phyloP scores from a whole-genome alignment of 2,329 filamentous ascomycete species.

The Talaromyces sp. region DNA sequence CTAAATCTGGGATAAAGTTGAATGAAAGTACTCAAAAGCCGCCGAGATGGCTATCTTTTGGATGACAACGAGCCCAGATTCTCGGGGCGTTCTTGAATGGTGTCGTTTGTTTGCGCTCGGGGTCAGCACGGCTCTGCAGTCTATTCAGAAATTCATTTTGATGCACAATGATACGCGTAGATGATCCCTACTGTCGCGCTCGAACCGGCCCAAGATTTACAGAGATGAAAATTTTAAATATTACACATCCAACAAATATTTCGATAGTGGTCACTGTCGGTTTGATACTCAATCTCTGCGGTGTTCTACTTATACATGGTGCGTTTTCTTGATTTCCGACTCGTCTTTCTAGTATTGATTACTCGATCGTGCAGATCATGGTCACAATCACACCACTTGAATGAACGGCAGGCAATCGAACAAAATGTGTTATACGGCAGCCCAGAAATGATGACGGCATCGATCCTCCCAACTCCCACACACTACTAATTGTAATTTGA shows the following conservation, averaged over 20 bases:
- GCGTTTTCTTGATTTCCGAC: conserved; percentile 16
- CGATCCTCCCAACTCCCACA: no score
- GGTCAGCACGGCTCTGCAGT: conserved; percentile 69
- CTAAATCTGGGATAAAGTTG: conserved; percentile 48
- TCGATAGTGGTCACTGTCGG: conserved; percentile 68
- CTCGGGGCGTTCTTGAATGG: conserved; percentile 80
- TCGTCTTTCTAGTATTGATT: background rate
- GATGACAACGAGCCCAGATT: conserved; percentile 72
- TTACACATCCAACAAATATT: conserved; percentile 64
- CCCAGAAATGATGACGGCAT: background rate
- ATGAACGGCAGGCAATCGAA: background rate
- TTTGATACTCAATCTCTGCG: conserved; percentile 64
- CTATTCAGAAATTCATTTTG: conserved; percentile 55
- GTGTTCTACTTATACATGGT: conserved; percentile 64
- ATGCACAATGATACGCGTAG: background rate
- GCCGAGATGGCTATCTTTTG: conserved; percentile 59
- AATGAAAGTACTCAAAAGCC: conserved; percentile 48
- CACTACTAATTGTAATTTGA: conserved; percentile 9
- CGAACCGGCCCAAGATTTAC: background rate
- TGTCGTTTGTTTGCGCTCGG: conserved; percentile 69
- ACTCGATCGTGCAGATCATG: conserved; percentile 9
- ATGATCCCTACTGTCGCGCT: background rate
- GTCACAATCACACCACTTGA: background rate
- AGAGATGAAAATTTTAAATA: conserved; percentile 40
- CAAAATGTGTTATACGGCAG: background rate